Conservation (phyloP, 1,139 yeast species). For the Kurtzmaniella quercitrusa region DNA sequence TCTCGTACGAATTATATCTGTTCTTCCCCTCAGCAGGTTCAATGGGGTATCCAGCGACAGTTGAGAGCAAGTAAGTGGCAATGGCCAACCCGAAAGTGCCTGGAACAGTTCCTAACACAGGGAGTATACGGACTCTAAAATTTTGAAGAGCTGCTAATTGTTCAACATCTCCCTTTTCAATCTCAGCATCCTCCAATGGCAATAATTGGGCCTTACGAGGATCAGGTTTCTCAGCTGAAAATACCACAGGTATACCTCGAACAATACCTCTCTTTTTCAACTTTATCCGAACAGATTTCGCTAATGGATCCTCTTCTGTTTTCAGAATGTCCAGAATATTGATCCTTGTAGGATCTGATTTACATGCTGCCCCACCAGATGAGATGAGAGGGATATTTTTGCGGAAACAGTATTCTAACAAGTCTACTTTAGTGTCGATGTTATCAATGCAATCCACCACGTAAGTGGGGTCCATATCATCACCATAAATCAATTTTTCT, state of each 20-base stretch:
- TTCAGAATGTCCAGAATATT: constrained; percentile 43
- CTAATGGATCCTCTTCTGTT: constrained; percentile 88
- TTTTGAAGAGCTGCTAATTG: constrained; percentile 83
- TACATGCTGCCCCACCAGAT: constrained; percentile 95
- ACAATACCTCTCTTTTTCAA: constrained; percentile 73
- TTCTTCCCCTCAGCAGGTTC: constrained; percentile 92
- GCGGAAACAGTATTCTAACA: constrained; percentile 67
- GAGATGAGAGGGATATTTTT: constrained; percentile 63
- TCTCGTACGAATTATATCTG: constrained; percentile 78
- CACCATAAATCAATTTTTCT: constrained; percentile 52
- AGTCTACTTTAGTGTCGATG: constrained; percentile 89
- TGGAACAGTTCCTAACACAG: constrained; percentile 95
- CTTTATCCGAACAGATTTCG: constrained; percentile 82
- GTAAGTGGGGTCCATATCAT: constrained; percentile 57
- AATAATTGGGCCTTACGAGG: constrained; percentile 84
- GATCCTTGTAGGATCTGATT: constrained; percentile 45
- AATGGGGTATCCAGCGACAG: constrained; percentile 79
- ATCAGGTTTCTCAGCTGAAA: constrained; percentile 94
- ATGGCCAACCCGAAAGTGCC: constrained; percentile 91
- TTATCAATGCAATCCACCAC: constrained; percentile 95
- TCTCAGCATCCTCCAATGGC: constrained; percentile 78
- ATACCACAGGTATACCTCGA: constrained; percentile 79
- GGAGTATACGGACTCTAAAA: constrained; percentile 88
- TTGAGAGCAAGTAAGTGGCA: constrained; percentile 77
- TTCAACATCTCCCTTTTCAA: constrained; percentile 76